Evolutionary conservation across 768 basidiomycete genomes (phyloP).

Genomic region (Suillus brevipes): DNA sequence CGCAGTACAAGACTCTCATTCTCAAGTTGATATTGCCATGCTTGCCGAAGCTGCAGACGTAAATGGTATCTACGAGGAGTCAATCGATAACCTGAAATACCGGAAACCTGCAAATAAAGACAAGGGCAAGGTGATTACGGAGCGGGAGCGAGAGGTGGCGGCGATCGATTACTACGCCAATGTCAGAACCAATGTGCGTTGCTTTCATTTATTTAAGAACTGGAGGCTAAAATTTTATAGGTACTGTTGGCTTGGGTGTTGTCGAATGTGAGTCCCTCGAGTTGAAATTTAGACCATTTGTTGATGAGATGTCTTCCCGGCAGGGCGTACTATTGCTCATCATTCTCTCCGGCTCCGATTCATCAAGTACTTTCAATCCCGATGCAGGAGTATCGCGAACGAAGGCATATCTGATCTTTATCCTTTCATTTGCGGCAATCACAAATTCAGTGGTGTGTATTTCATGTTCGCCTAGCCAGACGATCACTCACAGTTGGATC

Average conservation of each 20-base stretch:
- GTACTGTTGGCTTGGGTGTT: conserved; percentile 80
- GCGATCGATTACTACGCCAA: conserved; percentile 88
- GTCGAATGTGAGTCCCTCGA: conserved; percentile 60
- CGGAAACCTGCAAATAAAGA: conserved; percentile 44
- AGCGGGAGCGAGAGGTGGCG: conserved; percentile 67
- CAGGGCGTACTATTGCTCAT: conserved; percentile 69
- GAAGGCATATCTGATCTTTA: conserved; percentile 77
- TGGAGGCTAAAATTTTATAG: conserved; percentile 28
- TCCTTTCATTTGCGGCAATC: conserved; percentile 79
- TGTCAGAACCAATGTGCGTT: conserved; percentile 75
- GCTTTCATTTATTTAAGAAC: neutral
- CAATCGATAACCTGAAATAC: conserved; percentile 68
- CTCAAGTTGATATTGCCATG: conserved; percentile 86
- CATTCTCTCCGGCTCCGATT: conserved; percentile 61
- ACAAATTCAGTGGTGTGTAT: conserved; percentile 60
- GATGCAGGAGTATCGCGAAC: conserved; percentile 51
- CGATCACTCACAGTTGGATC: conserved; percentile 5
- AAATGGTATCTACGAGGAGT: conserved; percentile 83
- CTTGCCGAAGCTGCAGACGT: conserved; percentile 79
- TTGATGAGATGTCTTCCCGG: neutral
- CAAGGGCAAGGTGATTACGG: conserved; percentile 32
- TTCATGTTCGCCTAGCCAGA: neutral
- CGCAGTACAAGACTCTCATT: conserved; percentile 76
- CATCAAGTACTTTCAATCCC: conserved; percentile 59
- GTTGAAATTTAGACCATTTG: neutral